Conservation (phyloP, 176 grass and related monocot species). For the Oryza meyeriana region DNA sequence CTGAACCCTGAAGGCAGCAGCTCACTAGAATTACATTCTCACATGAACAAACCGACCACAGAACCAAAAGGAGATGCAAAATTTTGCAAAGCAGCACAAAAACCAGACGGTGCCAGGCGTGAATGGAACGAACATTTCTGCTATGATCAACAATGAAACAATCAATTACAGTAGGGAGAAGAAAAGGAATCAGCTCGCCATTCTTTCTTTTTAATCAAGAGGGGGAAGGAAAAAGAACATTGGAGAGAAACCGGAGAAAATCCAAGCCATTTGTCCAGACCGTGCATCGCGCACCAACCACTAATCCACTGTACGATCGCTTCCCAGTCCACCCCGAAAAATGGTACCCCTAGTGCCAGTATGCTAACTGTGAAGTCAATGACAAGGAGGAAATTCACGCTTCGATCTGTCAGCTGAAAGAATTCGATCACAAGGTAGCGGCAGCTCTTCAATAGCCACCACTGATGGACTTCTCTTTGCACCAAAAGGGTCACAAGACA, state of each 20-base stretch:
- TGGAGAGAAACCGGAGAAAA: conserved; percentile 18
- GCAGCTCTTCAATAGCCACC: conserved; percentile 20
- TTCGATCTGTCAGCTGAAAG: background rate
- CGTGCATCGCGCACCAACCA: conserved; percentile 23
- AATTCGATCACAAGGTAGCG: conserved; percentile 23
- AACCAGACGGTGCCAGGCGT: background rate
- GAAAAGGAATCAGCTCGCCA: conserved; percentile 54
- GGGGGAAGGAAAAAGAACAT: conserved; percentile 5
- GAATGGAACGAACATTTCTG: conserved; percentile 39
- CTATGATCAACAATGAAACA: conserved; percentile 67
- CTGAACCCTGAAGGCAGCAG: background rate
- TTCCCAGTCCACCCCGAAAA: conserved; percentile 10
- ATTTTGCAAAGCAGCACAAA: background rate
- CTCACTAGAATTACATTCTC: background rate
- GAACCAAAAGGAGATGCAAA: background rate
- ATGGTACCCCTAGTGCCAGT: conserved; percentile 35
- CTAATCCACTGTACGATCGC: conserved; percentile 24
- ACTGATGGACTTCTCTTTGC: background rate
- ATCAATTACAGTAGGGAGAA: conserved; percentile 54
- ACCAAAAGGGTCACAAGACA: conserved; percentile 34
- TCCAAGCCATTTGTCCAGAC: conserved; percentile 12
- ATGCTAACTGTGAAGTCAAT: conserved; percentile 20
- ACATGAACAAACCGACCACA: background rate
- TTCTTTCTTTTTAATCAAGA: conserved; percentile 54
- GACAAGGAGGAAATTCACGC: conserved; percentile 24